phyloP scores from a whole-genome alignment of 1,139 yeast species.

The Williopsis jadinii region DNA sequence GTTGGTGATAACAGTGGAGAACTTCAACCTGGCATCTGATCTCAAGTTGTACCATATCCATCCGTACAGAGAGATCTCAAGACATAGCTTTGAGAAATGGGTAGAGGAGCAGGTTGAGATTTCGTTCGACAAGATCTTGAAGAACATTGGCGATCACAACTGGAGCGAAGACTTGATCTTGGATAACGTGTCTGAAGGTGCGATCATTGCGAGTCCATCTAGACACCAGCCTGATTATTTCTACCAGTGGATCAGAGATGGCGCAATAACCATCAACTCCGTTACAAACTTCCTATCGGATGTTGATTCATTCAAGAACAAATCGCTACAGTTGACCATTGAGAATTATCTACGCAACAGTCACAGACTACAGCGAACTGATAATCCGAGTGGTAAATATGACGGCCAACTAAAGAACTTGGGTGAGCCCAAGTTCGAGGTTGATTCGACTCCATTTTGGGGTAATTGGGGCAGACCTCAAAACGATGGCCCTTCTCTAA shows the following conservation, averaged over 20 bases:
- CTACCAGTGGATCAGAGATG: slow-evolving; percentile 88
- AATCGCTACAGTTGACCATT: slow-evolving; percentile 31
- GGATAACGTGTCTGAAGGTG: slow-evolving; percentile 52
- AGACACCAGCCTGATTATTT: slow-evolving; percentile 63
- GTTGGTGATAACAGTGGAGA: slow-evolving; percentile 2
- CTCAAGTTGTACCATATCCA: slow-evolving; percentile 12
- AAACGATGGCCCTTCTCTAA: slow-evolving; percentile 87
- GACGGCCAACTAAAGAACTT: slow-evolving; percentile 40
- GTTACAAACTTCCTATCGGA: slow-evolving; percentile 42
- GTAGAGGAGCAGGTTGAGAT: slow-evolving; percentile 39
- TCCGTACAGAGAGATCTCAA: slow-evolving; percentile 15
- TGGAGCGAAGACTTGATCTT: slow-evolving; percentile 22
- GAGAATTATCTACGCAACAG: slow-evolving; percentile 59
- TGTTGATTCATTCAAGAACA: slow-evolving; percentile 26
- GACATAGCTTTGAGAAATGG: slow-evolving; percentile 53
- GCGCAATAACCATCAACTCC: slow-evolving; percentile 73
- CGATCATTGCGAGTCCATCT: slow-evolving; percentile 82
- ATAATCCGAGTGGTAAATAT: slow-evolving; percentile 65
- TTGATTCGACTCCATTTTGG: slow-evolving; percentile 54
- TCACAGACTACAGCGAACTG: slow-evolving; percentile 51
- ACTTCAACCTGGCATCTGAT: slow-evolving; percentile 17
- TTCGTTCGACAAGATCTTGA: slow-evolving; percentile 48
- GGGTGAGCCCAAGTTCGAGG: slow-evolving; percentile 85
- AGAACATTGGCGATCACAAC: slow-evolving; percentile 55
- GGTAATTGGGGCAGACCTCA: slow-evolving; percentile 93